A percentile compares a stretch with the other conserved stretches of the same genome.
Conservation (phyloP, 2,329 filamentous ascomycete species). For the Hypoxylon sp. region DNA sequence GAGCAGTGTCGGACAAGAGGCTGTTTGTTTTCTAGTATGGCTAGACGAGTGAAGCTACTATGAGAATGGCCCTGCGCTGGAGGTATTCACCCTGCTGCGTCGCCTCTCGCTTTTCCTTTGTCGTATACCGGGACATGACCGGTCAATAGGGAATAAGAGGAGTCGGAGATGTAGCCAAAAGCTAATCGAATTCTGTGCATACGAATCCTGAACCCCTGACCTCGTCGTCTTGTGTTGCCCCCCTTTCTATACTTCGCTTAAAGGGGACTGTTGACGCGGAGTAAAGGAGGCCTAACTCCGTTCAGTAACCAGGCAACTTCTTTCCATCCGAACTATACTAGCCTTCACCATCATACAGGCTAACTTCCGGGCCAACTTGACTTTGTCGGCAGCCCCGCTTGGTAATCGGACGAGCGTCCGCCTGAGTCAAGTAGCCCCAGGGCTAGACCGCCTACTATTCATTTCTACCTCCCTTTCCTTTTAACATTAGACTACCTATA, state of each 20-base stretch:
- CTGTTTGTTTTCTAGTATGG: constrained; percentile 32
- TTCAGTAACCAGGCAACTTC: neutral
- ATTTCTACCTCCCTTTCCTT: neutral
- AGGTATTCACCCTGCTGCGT: constrained; percentile 4
- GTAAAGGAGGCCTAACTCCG: neutral
- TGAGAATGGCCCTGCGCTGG: constrained; percentile 25
- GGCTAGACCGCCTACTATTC: neutral
- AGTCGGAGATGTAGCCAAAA: constrained; percentile 27
- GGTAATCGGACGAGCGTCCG: neutral
- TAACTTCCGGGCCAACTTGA: neutral
- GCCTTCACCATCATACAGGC: neutral
- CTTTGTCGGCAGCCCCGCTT: neutral
- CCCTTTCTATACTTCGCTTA: neutral
- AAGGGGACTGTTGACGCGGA: neutral
- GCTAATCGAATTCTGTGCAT: constrained; percentile 25
- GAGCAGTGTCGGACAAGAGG: constrained; percentile 17
- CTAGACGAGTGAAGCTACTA: constrained; percentile 37
- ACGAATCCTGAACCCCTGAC: neutral
- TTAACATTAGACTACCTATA: neutral
- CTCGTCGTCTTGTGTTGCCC: neutral
- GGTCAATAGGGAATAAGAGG: constrained; percentile 17
- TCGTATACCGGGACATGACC: constrained; percentile 26
- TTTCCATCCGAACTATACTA: neutral
- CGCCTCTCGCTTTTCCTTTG: constrained; percentile 30
- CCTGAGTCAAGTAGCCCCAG: neutral